Percentiles rank a stretch among this genome's conserved stretches.
Evolutionary conservation across 441 rosid genomes (phyloP).

Genomic region (Macaranga tanarius): DNA sequence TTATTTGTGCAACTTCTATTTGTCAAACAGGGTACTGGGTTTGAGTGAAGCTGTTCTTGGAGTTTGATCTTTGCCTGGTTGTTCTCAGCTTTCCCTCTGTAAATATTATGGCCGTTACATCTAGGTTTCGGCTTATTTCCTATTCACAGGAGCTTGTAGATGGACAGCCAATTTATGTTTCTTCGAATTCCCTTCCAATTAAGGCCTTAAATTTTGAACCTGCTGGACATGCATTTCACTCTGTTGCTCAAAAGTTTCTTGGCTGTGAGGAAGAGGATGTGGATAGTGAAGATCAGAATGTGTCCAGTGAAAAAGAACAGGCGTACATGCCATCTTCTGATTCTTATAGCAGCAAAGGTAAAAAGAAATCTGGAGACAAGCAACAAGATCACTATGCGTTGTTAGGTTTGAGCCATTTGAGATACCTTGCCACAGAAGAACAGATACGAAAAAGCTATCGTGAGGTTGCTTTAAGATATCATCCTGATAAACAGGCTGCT

Average conservation of each 20-base stretch:
- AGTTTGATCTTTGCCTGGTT: neutral
- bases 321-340: constrained; percentile 62
- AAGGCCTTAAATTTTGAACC: constrained; percentile 78
- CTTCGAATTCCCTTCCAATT: constrained; percentile 75
- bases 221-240: constrained; percentile 88
- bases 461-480: constrained; percentile 90
- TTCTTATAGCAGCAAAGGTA: constrained; percentile 72
- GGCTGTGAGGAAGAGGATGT: constrained; percentile 53
- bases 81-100: neutral
- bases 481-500: constrained; percentile 93
- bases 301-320: constrained; percentile 50
- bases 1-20: neutral
- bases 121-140: constrained; percentile 49
- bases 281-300: constrained; percentile 52
- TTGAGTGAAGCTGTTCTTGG: constrained; percentile 9
- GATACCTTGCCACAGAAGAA: constrained; percentile 96
- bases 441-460: constrained; percentile 91
- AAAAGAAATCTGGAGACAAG: constrained; percentile 65
- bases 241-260: constrained; percentile 73
- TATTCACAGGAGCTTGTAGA: constrained; percentile 75
- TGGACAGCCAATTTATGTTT: constrained; percentile 63
- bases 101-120: constrained; percentile 34
- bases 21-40: constrained; percentile 13
- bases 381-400: constrained; percentile 94
- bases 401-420: constrained; percentile 81